Percentiles rank a stretch among this genome's conserved stretches.
Conservation (phyloP, 169 alveolate species). For the Plasmodium vivax region DNA sequence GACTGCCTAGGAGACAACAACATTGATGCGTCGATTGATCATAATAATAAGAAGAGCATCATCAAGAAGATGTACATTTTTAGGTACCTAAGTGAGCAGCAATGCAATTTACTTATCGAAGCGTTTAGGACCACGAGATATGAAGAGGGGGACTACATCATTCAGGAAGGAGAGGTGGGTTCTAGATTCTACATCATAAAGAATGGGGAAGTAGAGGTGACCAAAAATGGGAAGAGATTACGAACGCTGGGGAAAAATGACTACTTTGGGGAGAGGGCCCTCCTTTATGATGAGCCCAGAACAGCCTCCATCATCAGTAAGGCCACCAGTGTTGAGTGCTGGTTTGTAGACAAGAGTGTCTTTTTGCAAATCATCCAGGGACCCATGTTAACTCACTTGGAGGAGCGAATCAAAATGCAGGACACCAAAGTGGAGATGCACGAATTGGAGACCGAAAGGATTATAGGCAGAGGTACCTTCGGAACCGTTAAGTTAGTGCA, state of each 20-base stretch:
- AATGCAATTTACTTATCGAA: slow-evolving; percentile 85
- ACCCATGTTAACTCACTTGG: slow-evolving; percentile 91
- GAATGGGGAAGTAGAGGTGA: slow-evolving; percentile 93
- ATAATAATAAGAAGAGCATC: slow-evolving; percentile 85
- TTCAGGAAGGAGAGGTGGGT: slow-evolving; percentile 94
- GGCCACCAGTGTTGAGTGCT: slow-evolving; percentile 79
- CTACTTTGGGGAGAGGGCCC: slow-evolving; percentile 96
- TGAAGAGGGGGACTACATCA: slow-evolving; percentile 89
- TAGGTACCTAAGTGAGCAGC: slow-evolving; percentile 87
- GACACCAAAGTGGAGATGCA: slow-evolving; percentile 90
- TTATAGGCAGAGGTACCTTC: slow-evolving; percentile 93
- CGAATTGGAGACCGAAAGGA: slow-evolving; percentile 85
- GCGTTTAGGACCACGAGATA: slow-evolving; percentile 87
- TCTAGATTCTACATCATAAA: slow-evolving; percentile 92
- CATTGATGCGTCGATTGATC: slow-evolving; percentile 87
- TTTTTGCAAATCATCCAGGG: slow-evolving; percentile 87
- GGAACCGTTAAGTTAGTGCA: slow-evolving; percentile 92
- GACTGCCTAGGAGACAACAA: slow-evolving; percentile 85
- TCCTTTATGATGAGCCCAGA: slow-evolving; percentile 92
- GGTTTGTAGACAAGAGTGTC: slow-evolving; percentile 92
- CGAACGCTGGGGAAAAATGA: slow-evolving; percentile 92
- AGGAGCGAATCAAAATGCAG: slow-evolving; percentile 92
- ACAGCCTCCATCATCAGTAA: slow-evolving; percentile 92
- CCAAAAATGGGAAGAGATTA: slow-evolving; percentile 84
- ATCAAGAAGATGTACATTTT: slow-evolving; percentile 89